Percentiles rank a stretch among this genome's conserved stretches.
These are phyloP conservation scores for Pseudisothecium myosuroides DNA, from an alignment of 225 moss, liverwort and hornwort genomes.

Conservation along the genomic window DNA sequence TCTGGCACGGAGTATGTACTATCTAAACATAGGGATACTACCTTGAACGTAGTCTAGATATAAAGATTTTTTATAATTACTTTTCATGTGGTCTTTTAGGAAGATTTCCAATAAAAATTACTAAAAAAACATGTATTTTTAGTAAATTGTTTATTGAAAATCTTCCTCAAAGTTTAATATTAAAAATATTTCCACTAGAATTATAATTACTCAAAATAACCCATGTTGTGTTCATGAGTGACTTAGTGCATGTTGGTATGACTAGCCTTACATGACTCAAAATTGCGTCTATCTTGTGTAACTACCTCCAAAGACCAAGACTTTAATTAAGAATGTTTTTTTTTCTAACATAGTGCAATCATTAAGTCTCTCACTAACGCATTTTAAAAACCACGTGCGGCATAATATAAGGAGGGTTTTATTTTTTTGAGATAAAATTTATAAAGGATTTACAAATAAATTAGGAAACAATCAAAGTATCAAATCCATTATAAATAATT, in stretches of 20 bases:
- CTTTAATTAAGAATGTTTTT: not conserved
- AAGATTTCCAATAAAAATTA: not conserved
- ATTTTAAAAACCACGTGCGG: too few relatives aligned
- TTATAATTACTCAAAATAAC: not conserved
- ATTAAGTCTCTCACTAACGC: not conserved
- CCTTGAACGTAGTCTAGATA: too few relatives aligned
- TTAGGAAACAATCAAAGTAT: too few relatives aligned
- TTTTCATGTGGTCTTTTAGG: not conserved
- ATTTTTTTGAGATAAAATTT: too few relatives aligned
- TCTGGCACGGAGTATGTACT: not conserved
- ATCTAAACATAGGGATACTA: not conserved
- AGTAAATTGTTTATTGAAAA: not conserved
- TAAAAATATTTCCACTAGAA: not conserved
- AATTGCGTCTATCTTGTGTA: not conserved
- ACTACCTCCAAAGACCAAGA: not conserved
- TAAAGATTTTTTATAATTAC: not conserved
- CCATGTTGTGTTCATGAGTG: not conserved
- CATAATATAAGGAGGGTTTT: too few relatives aligned
- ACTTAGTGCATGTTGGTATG: not conserved
- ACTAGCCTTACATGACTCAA: not conserved
- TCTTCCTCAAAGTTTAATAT: not conserved
- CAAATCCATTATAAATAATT: too few relatives aligned
- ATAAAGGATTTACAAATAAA: too few relatives aligned
- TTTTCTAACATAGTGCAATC: not conserved
- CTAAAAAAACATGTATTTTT: not conserved